phyloP scores from a whole-genome alignment of 208 protist species.

The Leishmania turanica region DNA sequence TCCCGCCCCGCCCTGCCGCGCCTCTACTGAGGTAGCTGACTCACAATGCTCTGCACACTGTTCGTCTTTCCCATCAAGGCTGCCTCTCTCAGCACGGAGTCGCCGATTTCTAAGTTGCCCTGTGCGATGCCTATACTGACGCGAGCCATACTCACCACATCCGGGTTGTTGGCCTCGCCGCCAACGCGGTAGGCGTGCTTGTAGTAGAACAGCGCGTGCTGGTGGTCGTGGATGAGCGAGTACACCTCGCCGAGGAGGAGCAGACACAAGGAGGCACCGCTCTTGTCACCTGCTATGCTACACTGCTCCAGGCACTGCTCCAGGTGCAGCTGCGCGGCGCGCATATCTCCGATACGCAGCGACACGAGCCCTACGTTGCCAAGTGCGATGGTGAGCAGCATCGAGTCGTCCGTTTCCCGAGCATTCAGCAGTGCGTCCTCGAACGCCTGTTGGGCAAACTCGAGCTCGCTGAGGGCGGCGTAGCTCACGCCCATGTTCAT shows the following conservation, averaged over 20 bases:
- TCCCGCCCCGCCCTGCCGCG: neutral
- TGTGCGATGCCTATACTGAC: slow-evolving; percentile 85
- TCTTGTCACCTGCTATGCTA: slow-evolving; percentile 80
- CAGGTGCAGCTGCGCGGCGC: slow-evolving; percentile 67
- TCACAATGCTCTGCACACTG: slow-evolving; percentile 57
- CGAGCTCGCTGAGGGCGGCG: slow-evolving; percentile 73
- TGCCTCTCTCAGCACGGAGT: slow-evolving; percentile 62
- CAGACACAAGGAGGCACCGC: slow-evolving; percentile 82
- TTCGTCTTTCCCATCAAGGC: slow-evolving; percentile 64
- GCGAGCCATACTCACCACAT: slow-evolving; percentile 76
- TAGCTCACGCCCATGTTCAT: slow-evolving; percentile 91
- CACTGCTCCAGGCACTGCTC: slow-evolving; percentile 88
- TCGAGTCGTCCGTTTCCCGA: slow-evolving; percentile 48
- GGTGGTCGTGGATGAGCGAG: slow-evolving; percentile 79
- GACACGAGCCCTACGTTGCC: slow-evolving; percentile 82
- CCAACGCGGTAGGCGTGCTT: slow-evolving; percentile 86
- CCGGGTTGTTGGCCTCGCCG: slow-evolving; percentile 70
- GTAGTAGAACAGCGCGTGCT: slow-evolving; percentile 90
- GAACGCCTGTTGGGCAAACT: slow-evolving; percentile 80
- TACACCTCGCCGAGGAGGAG: slow-evolving; percentile 89
- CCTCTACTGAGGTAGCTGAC: slow-evolving; percentile 50
- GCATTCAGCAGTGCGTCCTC: slow-evolving; percentile 75
- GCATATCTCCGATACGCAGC: slow-evolving; percentile 83
- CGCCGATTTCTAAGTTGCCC: slow-evolving; percentile 63
- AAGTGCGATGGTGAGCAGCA: slow-evolving; percentile 83